phyloP scores from a whole-genome alignment of 2,329 filamentous ascomycete species.

The Aureobasidium sp. region DNA sequence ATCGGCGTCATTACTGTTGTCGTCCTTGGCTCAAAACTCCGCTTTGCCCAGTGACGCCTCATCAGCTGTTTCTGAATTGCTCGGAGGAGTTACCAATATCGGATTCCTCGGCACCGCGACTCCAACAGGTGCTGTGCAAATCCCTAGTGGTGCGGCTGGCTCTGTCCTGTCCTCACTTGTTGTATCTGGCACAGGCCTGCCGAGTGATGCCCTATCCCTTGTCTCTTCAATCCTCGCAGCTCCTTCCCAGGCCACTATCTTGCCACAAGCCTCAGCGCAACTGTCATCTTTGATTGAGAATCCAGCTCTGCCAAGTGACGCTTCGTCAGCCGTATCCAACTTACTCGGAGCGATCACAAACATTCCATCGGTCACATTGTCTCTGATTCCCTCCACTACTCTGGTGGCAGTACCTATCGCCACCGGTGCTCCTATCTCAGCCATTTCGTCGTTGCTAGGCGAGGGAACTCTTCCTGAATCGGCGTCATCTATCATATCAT shows the following conservation, averaged over 20 bases:
- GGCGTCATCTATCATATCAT: background rate
- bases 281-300: background rate
- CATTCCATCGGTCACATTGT: background rate
- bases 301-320: background rate
- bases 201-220: background rate
- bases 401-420: background rate
- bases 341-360: background rate
- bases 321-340: background rate
- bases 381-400: background rate
- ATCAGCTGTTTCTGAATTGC: background rate
- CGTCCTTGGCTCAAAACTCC: background rate
- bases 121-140: background rate
- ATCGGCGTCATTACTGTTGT: background rate
- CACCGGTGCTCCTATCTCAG: background rate
- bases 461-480: background rate
- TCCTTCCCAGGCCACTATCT: background rate
- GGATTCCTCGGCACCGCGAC: background rate
- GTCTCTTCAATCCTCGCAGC: background rate
- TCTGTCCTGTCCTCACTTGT: background rate
- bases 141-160: background rate
- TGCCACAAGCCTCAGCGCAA: background rate
- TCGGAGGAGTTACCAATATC: background rate
- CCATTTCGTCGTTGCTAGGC: background rate
- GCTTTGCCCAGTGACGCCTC: background rate
- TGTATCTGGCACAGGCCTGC: background rate